Evolutionary conservation across 805 yeast genomes (phyloP).

Genomic region (Wickerhamiella azyma): DNA sequence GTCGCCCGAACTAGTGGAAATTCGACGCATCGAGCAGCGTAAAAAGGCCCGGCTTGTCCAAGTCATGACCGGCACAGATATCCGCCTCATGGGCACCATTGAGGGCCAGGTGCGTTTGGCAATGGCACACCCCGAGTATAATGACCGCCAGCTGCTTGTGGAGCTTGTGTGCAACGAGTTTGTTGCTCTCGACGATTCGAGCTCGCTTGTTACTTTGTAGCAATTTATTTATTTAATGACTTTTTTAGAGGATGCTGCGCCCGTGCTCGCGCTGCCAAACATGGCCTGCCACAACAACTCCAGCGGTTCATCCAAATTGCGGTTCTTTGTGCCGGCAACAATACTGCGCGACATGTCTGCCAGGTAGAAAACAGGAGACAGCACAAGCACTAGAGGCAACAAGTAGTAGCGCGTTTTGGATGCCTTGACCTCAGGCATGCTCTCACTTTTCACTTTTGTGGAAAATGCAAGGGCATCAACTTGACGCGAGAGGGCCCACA

Average conservation of each 20-base stretch:
- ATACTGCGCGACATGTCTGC: slow-evolving; percentile 4
- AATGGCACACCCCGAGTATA: slow-evolving; percentile 52
- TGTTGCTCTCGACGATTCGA: slow-evolving; percentile 19
- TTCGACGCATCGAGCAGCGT: slow-evolving; percentile 40
- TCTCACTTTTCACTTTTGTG: not conserved
- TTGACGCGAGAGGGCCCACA: slow-evolving; percentile 3
- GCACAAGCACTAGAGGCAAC: slow-evolving; percentile 1
- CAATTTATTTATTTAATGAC: not conserved
- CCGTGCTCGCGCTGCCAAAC: not conserved
- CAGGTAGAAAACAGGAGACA: slow-evolving; percentile 7
- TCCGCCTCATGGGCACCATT: slow-evolving; percentile 31
- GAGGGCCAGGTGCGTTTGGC: slow-evolving; percentile 30
- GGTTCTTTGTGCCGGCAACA: not conserved
- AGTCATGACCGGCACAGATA: slow-evolving; percentile 58
- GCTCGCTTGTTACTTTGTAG: slow-evolving; percentile 16
- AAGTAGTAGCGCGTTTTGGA: not conserved
- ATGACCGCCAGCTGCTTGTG: slow-evolving; percentile 49
- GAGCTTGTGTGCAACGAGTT: slow-evolving; percentile 25
- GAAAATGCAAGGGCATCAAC: slow-evolving; percentile 1
- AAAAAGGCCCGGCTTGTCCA: slow-evolving; percentile 33
- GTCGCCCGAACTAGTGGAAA: slow-evolving; percentile 55
- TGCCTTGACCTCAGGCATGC: not conserved
- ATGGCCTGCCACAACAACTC: slow-evolving; percentile 2
- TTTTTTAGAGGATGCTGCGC: not conserved
- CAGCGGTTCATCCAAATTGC: not conserved